Base-by-base conservation (phyloP, 2,329 filamentous ascomycete species). In the Teratosphaeria nubilosa region DNA sequence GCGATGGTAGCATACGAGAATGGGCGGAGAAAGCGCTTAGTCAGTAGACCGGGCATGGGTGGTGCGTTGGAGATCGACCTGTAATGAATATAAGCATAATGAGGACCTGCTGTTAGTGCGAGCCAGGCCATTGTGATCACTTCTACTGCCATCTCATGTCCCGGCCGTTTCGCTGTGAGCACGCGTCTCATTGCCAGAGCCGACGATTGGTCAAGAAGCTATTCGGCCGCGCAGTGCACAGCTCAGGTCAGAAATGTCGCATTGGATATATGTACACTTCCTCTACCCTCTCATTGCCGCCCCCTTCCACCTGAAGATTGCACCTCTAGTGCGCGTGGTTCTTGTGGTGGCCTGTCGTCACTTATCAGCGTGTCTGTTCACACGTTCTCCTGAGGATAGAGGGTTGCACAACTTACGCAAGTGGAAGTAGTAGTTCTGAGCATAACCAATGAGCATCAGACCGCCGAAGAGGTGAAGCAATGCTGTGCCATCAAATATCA, bases 341-440 rank as follows among this genome's bases (percentile, higher is more conserved):
- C 89, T 99, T 99, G 88, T 97, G 92, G 85, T 99, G 92, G 71
- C 94, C 94, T 99, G 68, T 60, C 51, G 58, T 37, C 5, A 25
- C 13, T 6, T 13, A 14, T 52, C 27, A 41, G 34, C 2, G 7
- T 25, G n/a, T 31, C n/a, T 30, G 24, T 1, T 31, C 14, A 5
- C n/a, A 16, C 14, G 20, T 5, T 13, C 37, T 1, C 20, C 5
- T 22, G 14, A 41, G 16, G 45, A 16, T 57, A 85, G 88, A n/a
- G 2, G 16, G 34, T 41, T 41, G 34, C 10, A n/a, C n/a, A 11
- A 85, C 90, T 78, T 86, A 99, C 94, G 90, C 72, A 99, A 84
- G 80, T 99, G 95, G 89, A 95, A 97, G 85, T 99, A 97, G 86
- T 99, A 99, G 81, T 96, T 91, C 80, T 97, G 90, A 70, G 88